Evolutionary conservation across 768 basidiomycete genomes (phyloP).

Genomic region (Leccinum incarnatum): DNA sequence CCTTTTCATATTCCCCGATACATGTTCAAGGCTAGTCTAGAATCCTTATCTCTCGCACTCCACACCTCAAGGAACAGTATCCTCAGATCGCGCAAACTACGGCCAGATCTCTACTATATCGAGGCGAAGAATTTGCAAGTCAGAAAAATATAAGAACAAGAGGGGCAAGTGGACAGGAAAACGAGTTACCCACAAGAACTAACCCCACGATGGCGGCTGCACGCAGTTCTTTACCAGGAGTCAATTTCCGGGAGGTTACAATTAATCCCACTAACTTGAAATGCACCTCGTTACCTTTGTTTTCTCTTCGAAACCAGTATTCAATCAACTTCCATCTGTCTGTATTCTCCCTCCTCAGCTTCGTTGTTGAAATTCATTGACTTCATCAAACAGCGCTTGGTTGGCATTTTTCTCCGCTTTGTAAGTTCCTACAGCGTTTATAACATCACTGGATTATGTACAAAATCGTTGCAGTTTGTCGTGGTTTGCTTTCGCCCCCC

Average conservation of each 20-base stretch:
- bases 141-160: background rate
- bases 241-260: too few relatives aligned
- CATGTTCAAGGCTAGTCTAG: background rate
- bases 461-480: constrained; percentile 25
- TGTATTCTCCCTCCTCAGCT: constrained; percentile 8
- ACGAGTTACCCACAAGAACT: background rate
- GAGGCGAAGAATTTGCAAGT: background rate
- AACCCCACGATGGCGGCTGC: background rate
- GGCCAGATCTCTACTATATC: background rate
- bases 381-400: constrained; percentile 27
- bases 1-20: background rate
- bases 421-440: constrained; percentile 10
- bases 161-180: background rate
- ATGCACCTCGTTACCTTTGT: constrained; percentile 48
- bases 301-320: constrained; percentile 48
- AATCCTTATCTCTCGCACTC: constrained; percentile 37
- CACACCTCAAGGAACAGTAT: background rate
- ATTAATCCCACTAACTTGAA: constrained; percentile 40
- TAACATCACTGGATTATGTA: background rate
- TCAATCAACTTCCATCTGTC: constrained; percentile 50
- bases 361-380: background rate
- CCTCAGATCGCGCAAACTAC: background rate
- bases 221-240: too few relatives aligned
- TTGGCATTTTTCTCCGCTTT: constrained; percentile 54
- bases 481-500: constrained; percentile 64